These are phyloP conservation scores for Fusarium compactum DNA, from an alignment of 2,329 filamentous ascomycete species.

Conservation along the genomic window DNA sequence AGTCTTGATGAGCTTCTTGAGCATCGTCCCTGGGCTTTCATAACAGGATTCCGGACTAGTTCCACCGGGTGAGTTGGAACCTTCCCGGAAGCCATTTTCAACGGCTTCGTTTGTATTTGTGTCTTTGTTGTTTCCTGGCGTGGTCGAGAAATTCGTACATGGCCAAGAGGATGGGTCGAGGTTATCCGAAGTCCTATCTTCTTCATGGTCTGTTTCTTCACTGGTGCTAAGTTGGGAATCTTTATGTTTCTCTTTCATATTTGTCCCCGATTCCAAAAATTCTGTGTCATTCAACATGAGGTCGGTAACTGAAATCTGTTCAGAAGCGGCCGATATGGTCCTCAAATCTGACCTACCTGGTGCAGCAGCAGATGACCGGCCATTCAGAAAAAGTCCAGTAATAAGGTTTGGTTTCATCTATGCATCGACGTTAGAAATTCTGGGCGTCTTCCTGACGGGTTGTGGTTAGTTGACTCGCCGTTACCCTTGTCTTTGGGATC, in stretches of 20 bases:
- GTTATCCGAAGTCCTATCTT: not conserved
- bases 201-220: not conserved
- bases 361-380: slow-evolving; percentile 39
- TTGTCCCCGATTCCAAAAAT: slow-evolving; percentile 50
- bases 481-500: slow-evolving; percentile 57
- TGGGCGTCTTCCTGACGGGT: not conserved
- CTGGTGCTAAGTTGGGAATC: not conserved
- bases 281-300: slow-evolving; percentile 65
- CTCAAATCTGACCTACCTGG: slow-evolving; percentile 34
- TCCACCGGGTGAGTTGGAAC: not conserved
- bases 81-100: not conserved
- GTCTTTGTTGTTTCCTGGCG: not conserved
- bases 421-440: slow-evolving; percentile 1
- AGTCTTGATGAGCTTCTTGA: slow-evolving; percentile 32
- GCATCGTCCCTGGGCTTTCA: slow-evolving; percentile 7
- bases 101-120: not conserved
- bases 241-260: slow-evolving; percentile 25
- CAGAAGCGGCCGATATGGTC: not conserved
- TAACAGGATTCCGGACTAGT: not conserved
- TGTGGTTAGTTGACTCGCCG: slow-evolving; percentile 40
- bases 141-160: not conserved
- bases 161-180: not conserved
- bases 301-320: slow-evolving; percentile 57
- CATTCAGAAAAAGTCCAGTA: slow-evolving; percentile 52
- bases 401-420: slow-evolving; percentile 53